Evolutionary conservation across 768 basidiomycete species (phyloP).

Genomic region (Xerocomus potaroensis): DNA sequence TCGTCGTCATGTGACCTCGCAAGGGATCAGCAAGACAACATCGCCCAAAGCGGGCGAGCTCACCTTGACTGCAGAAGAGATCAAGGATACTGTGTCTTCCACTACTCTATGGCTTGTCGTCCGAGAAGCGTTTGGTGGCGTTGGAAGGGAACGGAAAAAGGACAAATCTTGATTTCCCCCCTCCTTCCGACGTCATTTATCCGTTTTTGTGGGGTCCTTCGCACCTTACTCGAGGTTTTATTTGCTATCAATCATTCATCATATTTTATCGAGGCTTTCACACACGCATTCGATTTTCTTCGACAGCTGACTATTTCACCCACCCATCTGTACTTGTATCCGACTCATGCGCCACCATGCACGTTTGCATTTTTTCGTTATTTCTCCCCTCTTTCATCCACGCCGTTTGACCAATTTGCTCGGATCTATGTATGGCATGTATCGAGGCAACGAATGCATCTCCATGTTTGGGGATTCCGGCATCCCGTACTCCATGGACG

Average conservation of each 20-base stretch:
- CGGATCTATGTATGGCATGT: slow-evolving; percentile 20
- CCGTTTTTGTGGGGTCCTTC: slow-evolving; percentile 11
- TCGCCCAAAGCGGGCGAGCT: slow-evolving; percentile 32
- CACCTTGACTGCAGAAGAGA: slow-evolving; percentile 80
- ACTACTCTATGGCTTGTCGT: slow-evolving; percentile 91
- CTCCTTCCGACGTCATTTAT: slow-evolving; percentile 13
- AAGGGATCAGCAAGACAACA: slow-evolving; percentile 25
- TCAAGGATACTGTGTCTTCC: slow-evolving; percentile 87
- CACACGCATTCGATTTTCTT: slow-evolving; percentile 7
- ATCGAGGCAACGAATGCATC: slow-evolving; percentile 6
- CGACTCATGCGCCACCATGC: slow-evolving; percentile 11
- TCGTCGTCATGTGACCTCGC: slow-evolving; percentile 40
- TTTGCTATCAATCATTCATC: slow-evolving; percentile 10
- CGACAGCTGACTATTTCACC: slow-evolving; percentile 5
- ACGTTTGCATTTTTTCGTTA: neutral
- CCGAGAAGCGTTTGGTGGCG: slow-evolving; percentile 87
- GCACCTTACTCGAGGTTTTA: slow-evolving; percentile 3
- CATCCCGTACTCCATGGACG: neutral
- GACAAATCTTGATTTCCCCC: slow-evolving; percentile 52
- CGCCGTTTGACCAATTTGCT: slow-evolving; percentile 12
- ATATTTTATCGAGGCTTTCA: slow-evolving; percentile 16
- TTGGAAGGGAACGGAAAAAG: slow-evolving; percentile 74
- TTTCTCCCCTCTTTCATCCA: neutral
- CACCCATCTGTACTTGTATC: slow-evolving; percentile 25
- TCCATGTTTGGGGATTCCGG: slow-evolving; percentile 3